These are phyloP conservation scores for Pseudogymnoascus sp. DNA, from an alignment of 2,329 filamentous ascomycete species.

Conservation along the genomic window DNA sequence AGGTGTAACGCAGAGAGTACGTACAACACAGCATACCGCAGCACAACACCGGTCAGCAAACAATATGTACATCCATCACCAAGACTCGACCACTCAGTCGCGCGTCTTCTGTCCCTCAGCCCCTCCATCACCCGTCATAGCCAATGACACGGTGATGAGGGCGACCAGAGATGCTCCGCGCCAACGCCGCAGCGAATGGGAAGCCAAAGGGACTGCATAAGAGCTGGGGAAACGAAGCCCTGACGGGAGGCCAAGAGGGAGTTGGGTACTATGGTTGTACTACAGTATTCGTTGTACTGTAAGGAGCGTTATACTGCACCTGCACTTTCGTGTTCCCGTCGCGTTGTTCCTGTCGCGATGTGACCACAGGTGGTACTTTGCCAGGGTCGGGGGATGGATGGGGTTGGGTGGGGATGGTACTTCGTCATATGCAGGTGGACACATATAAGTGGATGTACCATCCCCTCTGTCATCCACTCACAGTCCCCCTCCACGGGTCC, in stretches of 20 bases:
- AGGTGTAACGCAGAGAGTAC: neutral
- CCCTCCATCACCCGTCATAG: neutral
- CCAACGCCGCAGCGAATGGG: neutral
- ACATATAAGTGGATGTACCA: neutral
- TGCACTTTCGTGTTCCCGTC: neutral
- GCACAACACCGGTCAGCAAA: neutral
- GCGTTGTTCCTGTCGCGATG: neutral
- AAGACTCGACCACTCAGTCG: neutral
- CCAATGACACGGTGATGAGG: neutral
- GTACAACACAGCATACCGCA: no score
- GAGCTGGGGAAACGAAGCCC: neutral
- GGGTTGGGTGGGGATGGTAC: neutral
- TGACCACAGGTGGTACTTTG: neutral
- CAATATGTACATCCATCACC: neutral
- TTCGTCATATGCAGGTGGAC: neutral
- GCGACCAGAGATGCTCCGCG: neutral
- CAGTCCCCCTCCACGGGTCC: neutral
- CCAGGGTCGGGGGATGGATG: neutral
- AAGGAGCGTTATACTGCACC: neutral
- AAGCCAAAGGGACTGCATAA: neutral
- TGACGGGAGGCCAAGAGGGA: neutral
- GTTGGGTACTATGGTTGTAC: neutral
- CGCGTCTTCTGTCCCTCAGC: neutral
- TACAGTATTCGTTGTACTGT: neutral
- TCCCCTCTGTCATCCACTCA: neutral